Percentiles rank a stretch among this genome's conserved stretches.
These are phyloP conservation scores for Rheum nobile DNA, from an alignment of 148 eudicot genomes.

Conservation along the genomic window DNA sequence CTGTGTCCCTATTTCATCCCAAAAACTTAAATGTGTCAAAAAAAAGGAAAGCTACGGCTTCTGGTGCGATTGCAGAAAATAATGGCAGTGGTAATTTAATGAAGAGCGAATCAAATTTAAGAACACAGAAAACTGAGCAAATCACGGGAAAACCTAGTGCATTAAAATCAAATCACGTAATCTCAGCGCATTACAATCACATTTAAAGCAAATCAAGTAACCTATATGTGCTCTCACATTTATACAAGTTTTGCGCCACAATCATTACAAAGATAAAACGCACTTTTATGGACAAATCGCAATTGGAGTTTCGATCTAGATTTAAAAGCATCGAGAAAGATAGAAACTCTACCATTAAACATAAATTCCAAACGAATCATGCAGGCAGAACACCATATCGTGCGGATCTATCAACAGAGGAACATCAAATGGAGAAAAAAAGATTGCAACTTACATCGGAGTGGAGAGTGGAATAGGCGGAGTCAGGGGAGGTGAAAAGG, in stretches of 20 bases:
- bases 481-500: conserved; percentile 17
- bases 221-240: not conserved
- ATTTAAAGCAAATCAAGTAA: not conserved
- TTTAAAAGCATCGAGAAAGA: not conserved
- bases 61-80: not conserved
- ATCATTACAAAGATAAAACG: not conserved
- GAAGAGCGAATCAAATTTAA: not conserved
- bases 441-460: conserved; percentile 10
- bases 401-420: conserved; percentile 3
- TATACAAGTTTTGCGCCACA: not conserved
- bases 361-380: not conserved
- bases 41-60: not conserved
- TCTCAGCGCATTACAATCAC: not conserved
- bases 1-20: conserved; percentile 1
- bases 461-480: conserved; percentile 16
- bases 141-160: not conserved
- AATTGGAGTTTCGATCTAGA: not conserved
- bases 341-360: not conserved
- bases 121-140: not conserved
- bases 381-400: not conserved
- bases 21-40: not conserved
- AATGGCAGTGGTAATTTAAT: not conserved
- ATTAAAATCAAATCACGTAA: not conserved
- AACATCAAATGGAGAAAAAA: not conserved
- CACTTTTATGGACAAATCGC: not conserved